Evolutionary conservation across 495 filamentous ascomycete genomes (phyloP), one percentile per base, ranked within the genome.

Genomic region (Beverwykella pulmonaria): DNA sequence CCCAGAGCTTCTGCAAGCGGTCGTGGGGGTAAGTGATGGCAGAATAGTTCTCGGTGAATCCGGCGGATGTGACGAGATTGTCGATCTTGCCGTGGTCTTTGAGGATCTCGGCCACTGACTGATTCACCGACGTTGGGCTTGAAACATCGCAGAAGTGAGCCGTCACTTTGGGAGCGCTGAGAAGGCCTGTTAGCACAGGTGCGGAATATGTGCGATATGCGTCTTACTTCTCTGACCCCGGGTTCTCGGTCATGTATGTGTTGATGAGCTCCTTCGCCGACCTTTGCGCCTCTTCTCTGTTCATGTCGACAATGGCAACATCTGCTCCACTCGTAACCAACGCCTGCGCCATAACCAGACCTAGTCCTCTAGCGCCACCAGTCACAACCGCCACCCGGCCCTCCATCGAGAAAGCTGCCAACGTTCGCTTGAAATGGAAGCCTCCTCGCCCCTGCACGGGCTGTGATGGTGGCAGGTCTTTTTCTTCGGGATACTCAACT

Each of bases 41-140:
- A 68, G 92, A 88, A 73, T 92, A 96, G 79, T 97, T 97, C 79
- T 98, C 94, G 8, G 90, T 92, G 81, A 98, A 95, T 7, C 94
- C 94, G 29, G 94, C 94, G 8, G 93, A 96, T 26, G 93, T 97
- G 63, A 98, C 93, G 29, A 98, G 86, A 75, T 89, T 87, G 78
- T 98, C 93, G 73, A 97, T 90, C 73, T 87, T 85, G 74, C 88
- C 88, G 75, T 96, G 91, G 60, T 84, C 80, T 41, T 79, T 74
- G 32, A 90, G 72, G 63, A 97, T 86, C 59, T 92, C 89, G 30
- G 82, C 80, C 46, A 97, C 80, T 63, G 87, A 87, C 15, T 76
- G 68, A 48, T 88, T 87, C 55, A 97, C 92, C 1, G 91, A 93
- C 25, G 85, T 84, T 12, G 87, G 85, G 68, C 86, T 83, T 10